Evolutionary conservation across 78 protist genomes (phyloP).

Genomic region (Dictyostelium firmibasis): DNA sequence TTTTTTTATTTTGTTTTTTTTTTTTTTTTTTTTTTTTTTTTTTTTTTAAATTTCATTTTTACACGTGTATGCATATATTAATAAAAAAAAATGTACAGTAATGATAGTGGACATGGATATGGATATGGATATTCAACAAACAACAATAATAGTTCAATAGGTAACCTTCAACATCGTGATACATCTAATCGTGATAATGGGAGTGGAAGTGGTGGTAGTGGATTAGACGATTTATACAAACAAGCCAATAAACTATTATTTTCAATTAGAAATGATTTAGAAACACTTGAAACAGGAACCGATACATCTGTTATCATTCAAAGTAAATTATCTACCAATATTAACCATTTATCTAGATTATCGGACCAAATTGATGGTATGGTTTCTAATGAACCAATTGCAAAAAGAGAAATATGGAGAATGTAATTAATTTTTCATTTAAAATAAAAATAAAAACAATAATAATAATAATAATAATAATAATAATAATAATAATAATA

Average conservation of each 20-base stretch:
- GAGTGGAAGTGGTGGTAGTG: neutral
- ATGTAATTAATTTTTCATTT: slow-evolving; percentile 8
- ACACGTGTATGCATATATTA: neutral
- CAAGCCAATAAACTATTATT: slow-evolving; percentile 46
- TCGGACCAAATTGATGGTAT: slow-evolving; percentile 56
- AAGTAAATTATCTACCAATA: slow-evolving; percentile 34
- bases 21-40: too few relatives aligned
- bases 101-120: neutral
- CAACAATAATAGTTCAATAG: neutral
- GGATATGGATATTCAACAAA: neutral
- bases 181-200: neutral
- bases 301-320: slow-evolving; percentile 60
- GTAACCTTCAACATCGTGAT: neutral
- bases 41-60: neutral
- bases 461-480: neutral
- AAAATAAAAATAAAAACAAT: neutral
- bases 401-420: slow-evolving; percentile 77
- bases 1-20: too few relatives aligned
- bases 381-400: slow-evolving; percentile 58
- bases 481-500: neutral
- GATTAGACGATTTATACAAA: slow-evolving; percentile 38
- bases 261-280: slow-evolving; percentile 43
- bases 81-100: neutral
- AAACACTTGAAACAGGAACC: slow-evolving; percentile 36
- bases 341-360: slow-evolving; percentile 44